Evolutionary conservation across 176 grass and related monocot species (phyloP), one percentile per base, ranked within the genome.

Genomic region (Zea luxurians): DNA sequence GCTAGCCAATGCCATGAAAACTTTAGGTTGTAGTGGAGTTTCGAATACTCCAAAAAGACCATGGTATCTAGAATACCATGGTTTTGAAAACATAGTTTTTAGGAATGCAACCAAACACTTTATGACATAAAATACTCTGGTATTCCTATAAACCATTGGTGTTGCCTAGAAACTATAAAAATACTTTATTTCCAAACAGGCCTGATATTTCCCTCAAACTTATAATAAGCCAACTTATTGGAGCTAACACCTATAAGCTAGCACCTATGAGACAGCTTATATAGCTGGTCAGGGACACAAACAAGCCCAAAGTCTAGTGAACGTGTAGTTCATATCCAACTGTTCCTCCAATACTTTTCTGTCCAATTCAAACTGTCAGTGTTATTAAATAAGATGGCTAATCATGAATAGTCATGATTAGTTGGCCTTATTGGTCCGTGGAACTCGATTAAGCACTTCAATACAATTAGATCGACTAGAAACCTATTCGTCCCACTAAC

Each of bases 351-450:
- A 13, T 75, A 42, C 10, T 48, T 69, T 72, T 64, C 2, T 52
- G 49, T 70, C 78, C n/a, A 64, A 52, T 78, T 42, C 12, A 83
- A 66, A 34, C 34, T 82, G 70, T 60, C 20, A 41, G 2, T 53
- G 50, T 17, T 53, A 53, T 7, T 53, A 53, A 53, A 53, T 53
- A 2, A 5, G 50, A 53, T 40, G 55, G 10, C 55, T 59, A 59
- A 59, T 59, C 8, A 2, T 0, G n/a, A 59, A 20, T 21, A 59
- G n/a, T 59, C 55, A 20, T 21, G 55, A 59, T 59, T 59, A 59
- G 55, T 21, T 2, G 0, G 18, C 8, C 55, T 59, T 59, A 59
- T 59, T 20, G n/a, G 8, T 59, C 55, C 8, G 3, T 20, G 17
- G 54, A 59, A n/a, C 17, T 59, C 0, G 7, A 59, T 59, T 59